phyloP scores from a whole-genome alignment of 805 yeast species.

The Citeromyces nyonsensis region DNA sequence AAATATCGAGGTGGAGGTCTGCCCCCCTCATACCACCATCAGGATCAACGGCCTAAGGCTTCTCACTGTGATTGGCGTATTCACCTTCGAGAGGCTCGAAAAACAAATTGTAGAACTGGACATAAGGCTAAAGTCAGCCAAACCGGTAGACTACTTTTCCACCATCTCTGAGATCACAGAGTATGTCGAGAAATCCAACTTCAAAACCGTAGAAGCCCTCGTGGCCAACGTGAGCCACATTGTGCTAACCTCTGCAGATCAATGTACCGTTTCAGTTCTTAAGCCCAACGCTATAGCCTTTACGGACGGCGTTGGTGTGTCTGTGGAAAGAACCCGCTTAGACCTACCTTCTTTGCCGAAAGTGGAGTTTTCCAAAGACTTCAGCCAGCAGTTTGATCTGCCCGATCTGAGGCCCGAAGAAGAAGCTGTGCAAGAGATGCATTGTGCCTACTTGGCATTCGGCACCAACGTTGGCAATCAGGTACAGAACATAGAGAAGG shows the following conservation, averaged over 20 bases:
- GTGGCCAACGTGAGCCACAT: conserved; percentile 49
- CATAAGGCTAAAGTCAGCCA: conserved; percentile 24
- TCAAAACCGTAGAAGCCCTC: conserved; percentile 88
- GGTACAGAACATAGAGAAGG: conserved; percentile 37
- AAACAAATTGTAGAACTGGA: conserved; percentile 63
- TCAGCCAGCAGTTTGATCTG: conserved; percentile 5
- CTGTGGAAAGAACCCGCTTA: conserved; percentile 31
- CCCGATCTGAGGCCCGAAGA: conserved; percentile 14
- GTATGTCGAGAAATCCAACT: conserved; percentile 66
- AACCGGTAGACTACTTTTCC: conserved; percentile 18
- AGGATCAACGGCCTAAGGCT: conserved; percentile 28
- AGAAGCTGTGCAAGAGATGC: conserved; percentile 2
- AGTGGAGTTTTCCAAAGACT: conserved; percentile 5
- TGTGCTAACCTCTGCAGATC: conserved; percentile 5
- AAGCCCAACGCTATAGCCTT: conserved; percentile 83
- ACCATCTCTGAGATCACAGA: conserved; percentile 30
- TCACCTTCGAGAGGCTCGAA: conserved; percentile 74
- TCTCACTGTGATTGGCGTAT: conserved; percentile 81
- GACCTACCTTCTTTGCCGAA: conserved; percentile 17
- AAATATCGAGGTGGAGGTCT: conserved; percentile 6
- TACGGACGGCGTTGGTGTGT: conserved; percentile 86
- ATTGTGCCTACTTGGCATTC: conserved; percentile 59
- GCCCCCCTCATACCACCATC: background rate
- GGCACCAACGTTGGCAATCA: conserved; percentile 82
- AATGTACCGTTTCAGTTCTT: conserved; percentile 42